Conservation (phyloP, 208 protist genomes). For the Trypanosomatidae sp. region DNA sequence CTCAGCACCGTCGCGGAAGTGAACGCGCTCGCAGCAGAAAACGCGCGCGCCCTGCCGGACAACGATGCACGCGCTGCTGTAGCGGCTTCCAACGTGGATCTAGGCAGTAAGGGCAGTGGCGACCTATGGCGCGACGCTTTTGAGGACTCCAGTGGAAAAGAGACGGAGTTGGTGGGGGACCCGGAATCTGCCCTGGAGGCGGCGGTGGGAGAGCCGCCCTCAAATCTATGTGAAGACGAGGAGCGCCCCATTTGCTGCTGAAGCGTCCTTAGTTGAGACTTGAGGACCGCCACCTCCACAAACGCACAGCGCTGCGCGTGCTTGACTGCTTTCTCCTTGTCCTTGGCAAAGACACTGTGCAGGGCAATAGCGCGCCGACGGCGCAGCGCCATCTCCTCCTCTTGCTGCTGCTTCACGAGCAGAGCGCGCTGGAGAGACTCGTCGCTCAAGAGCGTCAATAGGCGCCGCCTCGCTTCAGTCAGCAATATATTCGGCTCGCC, state of each 20-base stretch:
- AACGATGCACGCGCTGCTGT: neutral
- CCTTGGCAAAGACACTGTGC: constrained; percentile 14
- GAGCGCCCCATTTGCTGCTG: constrained; percentile 1
- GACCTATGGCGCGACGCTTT: neutral
- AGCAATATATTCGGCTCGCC: neutral
- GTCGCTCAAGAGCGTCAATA: constrained; percentile 7
- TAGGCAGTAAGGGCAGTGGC: neutral
- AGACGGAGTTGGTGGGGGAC: neutral
- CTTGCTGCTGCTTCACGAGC: constrained; percentile 16
- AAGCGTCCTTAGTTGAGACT: constrained; percentile 20
- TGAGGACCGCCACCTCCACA: constrained; percentile 18
- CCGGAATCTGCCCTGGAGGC: neutral
- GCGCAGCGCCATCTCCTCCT: constrained; percentile 22
- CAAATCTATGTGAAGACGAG: neutral
- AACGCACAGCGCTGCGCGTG: constrained; percentile 11
- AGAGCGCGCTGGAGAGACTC: constrained; percentile 15
- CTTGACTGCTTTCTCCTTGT: constrained; percentile 18
- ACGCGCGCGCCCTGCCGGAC: neutral
- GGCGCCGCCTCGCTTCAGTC: neutral
- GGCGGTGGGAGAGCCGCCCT: neutral
- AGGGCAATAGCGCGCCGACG: constrained; percentile 18
- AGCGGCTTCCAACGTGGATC: neutral
- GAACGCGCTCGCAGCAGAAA: neutral
- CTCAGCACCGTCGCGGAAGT: neutral
- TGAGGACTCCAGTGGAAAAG: neutral